A percentile compares a stretch with the other conserved stretches of the same genome.
These are phyloP conservation scores for Leccinum boreale DNA, from an alignment of 768 basidiomycete species.

Conservation along the genomic window DNA sequence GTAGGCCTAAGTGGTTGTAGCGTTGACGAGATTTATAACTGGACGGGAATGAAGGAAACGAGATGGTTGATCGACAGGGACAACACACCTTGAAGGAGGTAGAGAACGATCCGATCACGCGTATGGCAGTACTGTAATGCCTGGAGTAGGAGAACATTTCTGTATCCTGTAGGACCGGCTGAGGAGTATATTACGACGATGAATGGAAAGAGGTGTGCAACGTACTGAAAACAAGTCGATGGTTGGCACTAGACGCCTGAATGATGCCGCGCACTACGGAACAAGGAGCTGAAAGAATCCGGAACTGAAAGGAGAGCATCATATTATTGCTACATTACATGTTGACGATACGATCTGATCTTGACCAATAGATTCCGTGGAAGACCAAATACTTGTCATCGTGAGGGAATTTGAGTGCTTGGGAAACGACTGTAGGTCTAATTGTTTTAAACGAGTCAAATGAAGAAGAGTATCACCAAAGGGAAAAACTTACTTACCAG, in stretches of 20 bases:
- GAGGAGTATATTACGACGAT: slow-evolving; percentile 1
- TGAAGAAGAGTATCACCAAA: background rate
- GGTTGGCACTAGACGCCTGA: slow-evolving; percentile 44
- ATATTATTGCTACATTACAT: background rate
- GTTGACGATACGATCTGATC: slow-evolving; percentile 37
- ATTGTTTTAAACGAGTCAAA: slow-evolving; percentile 20
- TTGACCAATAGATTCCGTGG: slow-evolving; percentile 70
- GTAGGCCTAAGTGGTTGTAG: slow-evolving; percentile 68
- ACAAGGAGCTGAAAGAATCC: slow-evolving; percentile 65
- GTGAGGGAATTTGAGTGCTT: slow-evolving; percentile 44
- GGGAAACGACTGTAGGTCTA: slow-evolving; percentile 36
- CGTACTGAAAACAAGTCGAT: slow-evolving; percentile 65
- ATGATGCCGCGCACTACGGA: slow-evolving; percentile 73
- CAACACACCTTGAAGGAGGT: slow-evolving; percentile 70
- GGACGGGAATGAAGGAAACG: background rate
- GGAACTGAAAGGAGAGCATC: slow-evolving; percentile 44
- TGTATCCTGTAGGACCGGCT: slow-evolving; percentile 74
- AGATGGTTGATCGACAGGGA: background rate
- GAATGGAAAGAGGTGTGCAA: slow-evolving; percentile 9
- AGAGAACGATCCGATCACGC: slow-evolving; percentile 78
- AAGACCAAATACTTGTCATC: slow-evolving; percentile 59
- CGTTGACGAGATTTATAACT: slow-evolving; percentile 67
- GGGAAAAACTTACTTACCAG: slow-evolving; percentile 32
- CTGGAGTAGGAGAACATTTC: slow-evolving; percentile 79
- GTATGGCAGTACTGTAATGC: slow-evolving; percentile 63